Evolutionary conservation across 2,329 filamentous ascomycete species (phyloP).

Genomic region (Diaporthe citri): DNA sequence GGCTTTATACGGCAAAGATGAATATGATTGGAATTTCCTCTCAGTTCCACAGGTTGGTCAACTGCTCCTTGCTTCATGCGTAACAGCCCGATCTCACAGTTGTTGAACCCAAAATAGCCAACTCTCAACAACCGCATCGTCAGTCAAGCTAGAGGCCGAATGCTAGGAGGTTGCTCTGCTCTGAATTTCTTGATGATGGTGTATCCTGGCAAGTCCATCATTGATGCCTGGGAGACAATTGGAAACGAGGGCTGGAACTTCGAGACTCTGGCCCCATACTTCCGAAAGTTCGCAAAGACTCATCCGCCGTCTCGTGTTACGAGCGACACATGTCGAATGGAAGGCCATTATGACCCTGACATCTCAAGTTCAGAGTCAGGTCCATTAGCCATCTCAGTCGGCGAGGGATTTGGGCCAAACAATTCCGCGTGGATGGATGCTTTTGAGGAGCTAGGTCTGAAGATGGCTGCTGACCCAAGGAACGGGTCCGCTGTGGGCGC

Average conservation of each 20-base stretch:
- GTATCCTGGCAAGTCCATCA: slow-evolving; percentile 43
- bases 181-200: slow-evolving; percentile 47
- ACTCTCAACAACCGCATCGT: slow-evolving; percentile 49
- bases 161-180: slow-evolving; percentile 49
- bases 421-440: slow-evolving; percentile 54
- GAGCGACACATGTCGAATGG: not conserved
- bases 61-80: not conserved
- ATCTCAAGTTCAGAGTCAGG: slow-evolving; percentile 46
- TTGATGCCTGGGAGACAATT: slow-evolving; percentile 47
- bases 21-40: slow-evolving; percentile 56
- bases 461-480: slow-evolving; percentile 28
- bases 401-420: slow-evolving; percentile 49
- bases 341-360: not conserved
- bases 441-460: slow-evolving; percentile 45
- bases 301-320: slow-evolving; percentile 35
- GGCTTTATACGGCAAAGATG: slow-evolving; percentile 49
- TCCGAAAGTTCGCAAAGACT: slow-evolving; percentile 50
- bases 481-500: slow-evolving; percentile 28
- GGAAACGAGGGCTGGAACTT: slow-evolving; percentile 47
- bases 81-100: not conserved
- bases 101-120: slow-evolving; percentile 39
- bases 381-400: slow-evolving; percentile 52
- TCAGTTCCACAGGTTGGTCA: slow-evolving; percentile 51
- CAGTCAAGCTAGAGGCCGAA: slow-evolving; percentile 49
- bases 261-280: slow-evolving; percentile 48